phyloP scores from a whole-genome alignment of 1,139 yeast genomes.

The Candida freyschussii region DNA sequence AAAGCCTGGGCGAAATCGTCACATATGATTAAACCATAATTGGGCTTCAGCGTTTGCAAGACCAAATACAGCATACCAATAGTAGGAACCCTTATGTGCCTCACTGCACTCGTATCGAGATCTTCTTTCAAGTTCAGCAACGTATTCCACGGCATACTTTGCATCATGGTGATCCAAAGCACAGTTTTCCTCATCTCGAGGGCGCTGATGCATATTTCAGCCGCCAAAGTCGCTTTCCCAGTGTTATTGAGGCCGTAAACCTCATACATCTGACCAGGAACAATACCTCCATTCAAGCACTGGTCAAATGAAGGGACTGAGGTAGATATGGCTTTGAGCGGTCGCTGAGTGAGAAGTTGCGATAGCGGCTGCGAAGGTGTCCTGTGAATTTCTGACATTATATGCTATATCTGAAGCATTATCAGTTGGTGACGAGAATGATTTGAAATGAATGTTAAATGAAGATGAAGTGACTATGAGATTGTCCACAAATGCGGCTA shows the following conservation, averaged over 20 bases:
- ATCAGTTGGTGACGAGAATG: too few relatives aligned
- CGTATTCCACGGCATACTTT: not conserved
- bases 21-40: constrained; percentile 18
- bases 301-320: constrained; percentile 14
- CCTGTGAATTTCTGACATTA: constrained; percentile 9
- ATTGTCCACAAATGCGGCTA: too few relatives aligned
- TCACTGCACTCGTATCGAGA: constrained; percentile 1
- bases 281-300: constrained; percentile 20
- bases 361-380: constrained; percentile 18
- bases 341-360: constrained; percentile 17
- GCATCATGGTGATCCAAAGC: constrained; percentile 19
- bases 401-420: too few relatives aligned
- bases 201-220: constrained; percentile 15
- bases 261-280: constrained; percentile 23
- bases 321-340: constrained; percentile 16
- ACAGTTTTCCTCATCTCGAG: constrained; percentile 12
- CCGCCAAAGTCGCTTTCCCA: constrained; percentile 16
- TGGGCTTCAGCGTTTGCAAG: constrained; percentile 10
- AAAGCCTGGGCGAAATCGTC: constrained; percentile 20
- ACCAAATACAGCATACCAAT: constrained; percentile 15
- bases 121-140: constrained; percentile 1
- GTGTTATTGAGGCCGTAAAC: constrained; percentile 19
- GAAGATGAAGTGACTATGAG: too few relatives aligned
- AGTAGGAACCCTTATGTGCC: constrained; percentile 13
- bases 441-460: too few relatives aligned